Evolutionary conservation across 2,329 filamentous ascomycete genomes (phyloP).

Genomic region (Aspergillus luchuensis): DNA sequence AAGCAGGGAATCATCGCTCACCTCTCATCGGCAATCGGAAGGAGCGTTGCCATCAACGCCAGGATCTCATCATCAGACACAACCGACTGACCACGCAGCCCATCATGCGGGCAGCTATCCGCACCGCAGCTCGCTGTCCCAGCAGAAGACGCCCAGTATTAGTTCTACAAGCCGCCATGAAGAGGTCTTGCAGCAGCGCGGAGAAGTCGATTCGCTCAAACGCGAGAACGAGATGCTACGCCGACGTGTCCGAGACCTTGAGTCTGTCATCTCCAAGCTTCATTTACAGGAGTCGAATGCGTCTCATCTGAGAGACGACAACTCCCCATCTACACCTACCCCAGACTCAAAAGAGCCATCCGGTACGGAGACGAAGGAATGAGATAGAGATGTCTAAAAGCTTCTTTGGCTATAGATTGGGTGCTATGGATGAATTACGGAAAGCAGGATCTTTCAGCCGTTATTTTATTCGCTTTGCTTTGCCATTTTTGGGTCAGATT

Average conservation of each 20-base stretch:
- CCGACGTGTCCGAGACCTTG: slow-evolving; percentile 48
- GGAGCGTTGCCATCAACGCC: slow-evolving; percentile 29
- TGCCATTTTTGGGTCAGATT: not conserved
- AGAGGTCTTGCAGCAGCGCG: slow-evolving; percentile 44
- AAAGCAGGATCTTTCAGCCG: slow-evolving; percentile 4
- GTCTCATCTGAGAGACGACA: not conserved
- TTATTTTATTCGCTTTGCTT: not conserved
- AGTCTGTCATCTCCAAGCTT: slow-evolving; percentile 39
- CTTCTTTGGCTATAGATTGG: not conserved
- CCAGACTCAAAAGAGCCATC: not conserved
- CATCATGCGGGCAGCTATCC: slow-evolving; percentile 30
- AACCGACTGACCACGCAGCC: slow-evolving; percentile 31
- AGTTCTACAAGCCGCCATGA: slow-evolving; percentile 42
- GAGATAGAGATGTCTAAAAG: not conserved
- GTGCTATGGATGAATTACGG: slow-evolving; percentile 1
- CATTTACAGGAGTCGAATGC: slow-evolving; percentile 22
- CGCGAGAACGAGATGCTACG: slow-evolving; percentile 51
- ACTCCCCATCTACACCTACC: slow-evolving; percentile 3
- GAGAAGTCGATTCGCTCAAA: slow-evolving; percentile 48
- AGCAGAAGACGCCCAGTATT: slow-evolving; percentile 31
- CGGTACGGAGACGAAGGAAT: not conserved
- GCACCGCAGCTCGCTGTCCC: slow-evolving; percentile 34
- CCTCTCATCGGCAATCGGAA: slow-evolving; percentile 40
- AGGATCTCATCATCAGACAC: slow-evolving; percentile 27
- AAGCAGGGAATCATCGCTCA: slow-evolving; percentile 48